Evolutionary conservation across 2,329 filamentous ascomycete species (phyloP), one percentile per base, ranked within the genome.

Genomic region (Exophiala phaeomuriformis): DNA sequence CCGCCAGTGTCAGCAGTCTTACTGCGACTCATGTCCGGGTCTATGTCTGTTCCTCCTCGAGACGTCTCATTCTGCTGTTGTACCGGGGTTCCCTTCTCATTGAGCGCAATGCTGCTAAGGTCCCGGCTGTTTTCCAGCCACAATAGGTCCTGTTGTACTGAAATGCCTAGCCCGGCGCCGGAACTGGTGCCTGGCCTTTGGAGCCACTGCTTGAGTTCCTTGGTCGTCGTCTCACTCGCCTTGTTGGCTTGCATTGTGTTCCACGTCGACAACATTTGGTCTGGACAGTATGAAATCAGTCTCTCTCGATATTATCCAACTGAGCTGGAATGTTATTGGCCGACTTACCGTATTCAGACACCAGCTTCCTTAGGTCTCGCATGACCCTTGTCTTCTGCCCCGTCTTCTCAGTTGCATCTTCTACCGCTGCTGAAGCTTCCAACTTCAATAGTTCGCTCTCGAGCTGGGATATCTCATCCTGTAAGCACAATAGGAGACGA

Each of bases 391-490:
- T 55, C 48, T 61, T 63, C 10, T 54, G 47, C 10, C 52, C 12
- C 32, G 55, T 53, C 30, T 45, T 55, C 32, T 63, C 61, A 1
- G 57, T 46, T 9, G 52, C 30, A 46, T 36, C 46, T 19, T 49
- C 54, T 3, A 32, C 19, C 5, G 52, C 47, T 8, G 42, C 51
- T 2, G 52, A 36, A 32, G 31, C 55, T 46, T 71, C 68, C 1
- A 70, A 27, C 4, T 58, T 45, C 0, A 53, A n/a, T 0, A 71
- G 59, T 7, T 65, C 46, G 5, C 66, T 51, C 53, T 71, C 69
- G 0, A 71, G 45, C 0, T 48, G 56, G 0, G 60, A 61, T 1
- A 71, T 56, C 41, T 68, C 58, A 33, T 71, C 68, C 53, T 72
- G 69, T 2, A 71, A 59, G 1, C 59, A 58, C 3, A 72, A 58